Percentiles rank a stretch among this genome's conserved stretches.
phyloP scores from a whole-genome alignment of 306 rosid species.

The Quillaja saponaria region DNA sequence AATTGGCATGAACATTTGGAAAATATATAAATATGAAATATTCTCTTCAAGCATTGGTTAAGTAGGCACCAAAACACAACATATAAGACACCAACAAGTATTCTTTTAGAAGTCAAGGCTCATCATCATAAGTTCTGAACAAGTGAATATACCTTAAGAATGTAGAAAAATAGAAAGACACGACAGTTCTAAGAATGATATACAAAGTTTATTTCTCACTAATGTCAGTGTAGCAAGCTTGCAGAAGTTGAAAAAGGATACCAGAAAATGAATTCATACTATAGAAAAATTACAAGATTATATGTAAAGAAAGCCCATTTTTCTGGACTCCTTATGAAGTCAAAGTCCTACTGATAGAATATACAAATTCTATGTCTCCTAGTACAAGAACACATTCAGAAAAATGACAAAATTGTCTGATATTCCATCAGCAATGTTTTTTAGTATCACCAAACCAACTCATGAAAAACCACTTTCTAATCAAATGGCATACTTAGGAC shows the following conservation, averaged over 20 bases:
- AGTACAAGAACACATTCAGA: no score
- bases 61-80: not conserved
- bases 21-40: not conserved
- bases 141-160: not conserved
- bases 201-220: slow-evolving; percentile 11
- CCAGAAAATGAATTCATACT: not conserved
- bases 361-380: no score
- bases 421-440: slow-evolving; percentile 15
- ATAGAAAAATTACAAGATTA: slow-evolving; percentile 1
- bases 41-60: slow-evolving; percentile 5
- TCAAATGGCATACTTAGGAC: not conserved
- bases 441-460: slow-evolving; percentile 7
- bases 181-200: not conserved
- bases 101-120: slow-evolving; percentile 2
- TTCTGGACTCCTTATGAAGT: not conserved
- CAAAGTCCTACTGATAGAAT: no score
- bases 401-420: not conserved
- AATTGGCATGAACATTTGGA: slow-evolving; percentile 22
- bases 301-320: not conserved
- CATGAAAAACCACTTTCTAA: slow-evolving; percentile 12
- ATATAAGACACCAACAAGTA: no score
- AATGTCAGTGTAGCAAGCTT: not conserved
- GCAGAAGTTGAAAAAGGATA: not conserved
- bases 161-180: not conserved
- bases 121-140: slow-evolving; percentile 9